phyloP scores from a whole-genome alignment of 2,329 filamentous ascomycete genomes.

The Colletotrichum phormii region DNA sequence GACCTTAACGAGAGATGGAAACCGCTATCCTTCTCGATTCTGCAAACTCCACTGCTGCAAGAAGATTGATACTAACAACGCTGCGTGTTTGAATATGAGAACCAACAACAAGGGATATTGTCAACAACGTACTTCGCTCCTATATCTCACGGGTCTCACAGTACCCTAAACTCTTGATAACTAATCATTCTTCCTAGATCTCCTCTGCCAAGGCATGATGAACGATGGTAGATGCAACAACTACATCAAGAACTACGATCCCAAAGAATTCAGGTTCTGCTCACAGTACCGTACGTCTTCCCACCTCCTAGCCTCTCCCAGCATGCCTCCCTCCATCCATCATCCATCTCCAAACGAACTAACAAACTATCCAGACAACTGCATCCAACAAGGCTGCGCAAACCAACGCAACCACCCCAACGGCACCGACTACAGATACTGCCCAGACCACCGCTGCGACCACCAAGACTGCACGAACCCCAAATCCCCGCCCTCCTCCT shows the following conservation, averaged over 20 bases:
- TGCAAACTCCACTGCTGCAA: constrained; percentile 37
- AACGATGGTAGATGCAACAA: constrained; percentile 29
- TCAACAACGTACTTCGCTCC: constrained; percentile 20
- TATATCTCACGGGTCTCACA: background rate
- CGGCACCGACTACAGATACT: constrained; percentile 41
- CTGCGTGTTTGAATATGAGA: constrained; percentile 30
- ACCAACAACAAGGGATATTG: constrained; percentile 32
- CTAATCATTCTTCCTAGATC: constrained; percentile 6
- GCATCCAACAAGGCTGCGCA: constrained; percentile 40
- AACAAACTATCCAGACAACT: constrained; percentile 42
- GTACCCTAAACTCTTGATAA: accelerated
- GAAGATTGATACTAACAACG: constrained; percentile 24
- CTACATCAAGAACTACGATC: constrained; percentile 35
- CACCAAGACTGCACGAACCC: constrained; percentile 39
- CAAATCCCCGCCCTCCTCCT: constrained; percentile 25
- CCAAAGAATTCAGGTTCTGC: constrained; percentile 31
- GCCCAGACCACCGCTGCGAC: constrained; percentile 44
- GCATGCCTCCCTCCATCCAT: background rate
- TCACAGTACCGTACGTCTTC: constrained; percentile 32
- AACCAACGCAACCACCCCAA: constrained; percentile 38
- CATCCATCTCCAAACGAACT: background rate
- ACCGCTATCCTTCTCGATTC: constrained; percentile 10
- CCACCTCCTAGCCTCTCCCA: background rate
- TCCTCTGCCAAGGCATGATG: constrained; percentile 22
- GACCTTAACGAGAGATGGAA: constrained; percentile 28